Evolutionary conservation across 1,284 basidiomycete genomes (phyloP).

Genomic region (Naganishia liquefaciens): DNA sequence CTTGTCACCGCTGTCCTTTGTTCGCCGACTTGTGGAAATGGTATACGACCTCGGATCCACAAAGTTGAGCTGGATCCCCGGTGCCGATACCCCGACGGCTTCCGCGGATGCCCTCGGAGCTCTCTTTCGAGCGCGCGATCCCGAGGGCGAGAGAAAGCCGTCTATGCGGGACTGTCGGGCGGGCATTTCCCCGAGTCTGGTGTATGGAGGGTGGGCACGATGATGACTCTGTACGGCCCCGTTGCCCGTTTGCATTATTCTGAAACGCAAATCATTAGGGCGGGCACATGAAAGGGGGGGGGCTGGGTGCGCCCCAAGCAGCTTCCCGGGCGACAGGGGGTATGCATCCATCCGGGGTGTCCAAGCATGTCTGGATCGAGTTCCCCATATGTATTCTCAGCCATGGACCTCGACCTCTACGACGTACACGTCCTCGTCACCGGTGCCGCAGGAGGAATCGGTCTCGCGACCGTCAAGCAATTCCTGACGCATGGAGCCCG

Average conservation of each 20-base stretch:
- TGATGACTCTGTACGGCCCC: too few relatives aligned
- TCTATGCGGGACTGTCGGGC: not conserved
- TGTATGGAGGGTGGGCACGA: too few relatives aligned
- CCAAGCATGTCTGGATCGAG: not conserved
- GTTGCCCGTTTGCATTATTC: not conserved
- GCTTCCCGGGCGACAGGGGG: too few relatives aligned
- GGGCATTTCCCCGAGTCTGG: too few relatives aligned
- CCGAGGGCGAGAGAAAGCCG: conserved; percentile 4
- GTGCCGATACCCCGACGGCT: not conserved
- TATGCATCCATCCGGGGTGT: not conserved
- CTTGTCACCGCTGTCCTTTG: not conserved
- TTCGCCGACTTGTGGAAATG: not conserved
- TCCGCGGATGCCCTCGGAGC: not conserved
- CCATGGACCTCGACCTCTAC: conserved; percentile 61
- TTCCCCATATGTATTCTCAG: not conserved
- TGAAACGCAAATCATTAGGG: not conserved
- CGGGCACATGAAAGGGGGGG: not conserved
- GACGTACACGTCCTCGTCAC: conserved; percentile 67
- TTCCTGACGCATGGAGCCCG: conserved; percentile 68
- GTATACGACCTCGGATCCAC: conserved; percentile 11
- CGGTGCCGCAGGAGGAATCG: conserved; percentile 70
- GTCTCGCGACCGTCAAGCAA: conserved; percentile 57
- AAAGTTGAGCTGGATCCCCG: conserved; percentile 19
- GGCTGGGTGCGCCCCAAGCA: not conserved
- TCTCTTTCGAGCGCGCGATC: not conserved